Evolutionary conservation across 1,284 basidiomycete species (phyloP).

Genomic region (Puccinia horiana): DNA sequence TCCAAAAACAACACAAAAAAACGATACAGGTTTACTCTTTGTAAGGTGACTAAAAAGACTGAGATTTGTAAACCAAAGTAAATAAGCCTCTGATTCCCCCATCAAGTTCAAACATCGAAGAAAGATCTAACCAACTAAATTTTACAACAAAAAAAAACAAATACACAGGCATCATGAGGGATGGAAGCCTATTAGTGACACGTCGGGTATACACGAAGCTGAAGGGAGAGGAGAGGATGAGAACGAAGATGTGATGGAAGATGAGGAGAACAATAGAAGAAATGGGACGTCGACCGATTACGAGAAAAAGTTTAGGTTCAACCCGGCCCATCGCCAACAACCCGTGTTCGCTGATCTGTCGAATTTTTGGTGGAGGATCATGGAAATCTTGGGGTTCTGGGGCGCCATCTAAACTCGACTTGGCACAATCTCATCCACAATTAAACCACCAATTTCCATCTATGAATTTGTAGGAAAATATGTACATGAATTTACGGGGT

Average conservation of each 20-base stretch:
- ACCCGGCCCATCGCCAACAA: slow-evolving; percentile 9
- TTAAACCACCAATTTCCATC: too few species aligned
- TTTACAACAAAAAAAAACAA: background rate
- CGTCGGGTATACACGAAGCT: background rate
- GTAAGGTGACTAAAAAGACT: slow-evolving; percentile 45
- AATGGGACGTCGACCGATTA: background rate
- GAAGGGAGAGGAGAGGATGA: background rate
- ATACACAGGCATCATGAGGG: slow-evolving; percentile 36
- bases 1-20: too few species aligned
- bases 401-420: slow-evolving; percentile 16
- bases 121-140: background rate
- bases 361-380: slow-evolving; percentile 19
- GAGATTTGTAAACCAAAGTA: slow-evolving; percentile 43
- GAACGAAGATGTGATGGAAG: background rate
- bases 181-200: slow-evolving; percentile 29
- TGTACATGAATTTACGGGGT: too few species aligned
- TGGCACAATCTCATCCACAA: too few species aligned
- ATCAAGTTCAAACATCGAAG: background rate
- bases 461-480: too few species aligned
- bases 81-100: background rate
- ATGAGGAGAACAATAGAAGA: background rate
- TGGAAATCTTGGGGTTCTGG: slow-evolving; percentile 31
- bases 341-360: background rate
- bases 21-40: slow-evolving; percentile 35
- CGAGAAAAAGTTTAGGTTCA: background rate